Conservation (phyloP, 192 early-diverging fungal species). For the Phlyctochytrium bullatum region DNA sequence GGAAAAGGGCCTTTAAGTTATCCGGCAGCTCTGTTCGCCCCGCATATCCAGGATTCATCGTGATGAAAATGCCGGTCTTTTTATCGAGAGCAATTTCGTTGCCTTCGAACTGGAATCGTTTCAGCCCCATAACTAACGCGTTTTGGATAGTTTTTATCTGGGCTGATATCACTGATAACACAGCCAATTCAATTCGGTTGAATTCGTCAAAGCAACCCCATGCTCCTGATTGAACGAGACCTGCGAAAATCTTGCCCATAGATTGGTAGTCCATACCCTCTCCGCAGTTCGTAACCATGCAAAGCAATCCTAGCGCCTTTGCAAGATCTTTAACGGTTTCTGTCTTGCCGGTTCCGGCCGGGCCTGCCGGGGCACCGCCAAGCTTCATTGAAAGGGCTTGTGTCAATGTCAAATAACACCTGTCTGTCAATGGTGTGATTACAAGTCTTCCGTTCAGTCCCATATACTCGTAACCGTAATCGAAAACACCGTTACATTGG, state of each 20-base stretch:
- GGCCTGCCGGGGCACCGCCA: slow-evolving; percentile 58
- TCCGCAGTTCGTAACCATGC: slow-evolving; percentile 63
- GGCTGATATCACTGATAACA: slow-evolving; percentile 60
- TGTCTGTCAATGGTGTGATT: slow-evolving; percentile 59
- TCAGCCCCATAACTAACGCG: slow-evolving; percentile 51
- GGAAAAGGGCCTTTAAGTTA: slow-evolving; percentile 62
- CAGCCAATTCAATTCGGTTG: slow-evolving; percentile 60
- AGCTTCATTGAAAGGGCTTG: slow-evolving; percentile 60
- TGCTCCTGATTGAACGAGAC: slow-evolving; percentile 59
- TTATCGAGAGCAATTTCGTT: slow-evolving; percentile 57
- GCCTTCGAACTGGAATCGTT: slow-evolving; percentile 60
- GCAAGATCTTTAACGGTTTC: slow-evolving; percentile 65
- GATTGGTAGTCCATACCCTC: slow-evolving; percentile 64
- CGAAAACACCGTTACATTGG: slow-evolving; percentile 57
- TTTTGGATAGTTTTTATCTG: slow-evolving; percentile 64
- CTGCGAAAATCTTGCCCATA: slow-evolving; percentile 65
- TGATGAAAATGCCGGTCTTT: slow-evolving; percentile 60
- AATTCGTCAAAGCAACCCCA: slow-evolving; percentile 69
- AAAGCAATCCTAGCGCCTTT: slow-evolving; percentile 56
- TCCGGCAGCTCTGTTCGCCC: slow-evolving; percentile 61
- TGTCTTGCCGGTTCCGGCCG: slow-evolving; percentile 43
- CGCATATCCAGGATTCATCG: slow-evolving; percentile 64
- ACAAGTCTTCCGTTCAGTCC: slow-evolving; percentile 57
- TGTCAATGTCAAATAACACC: slow-evolving; percentile 60
- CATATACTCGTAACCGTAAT: slow-evolving; percentile 66